Conservation (phyloP, 176 grass and related monocot species). For the Musa itinerans region DNA sequence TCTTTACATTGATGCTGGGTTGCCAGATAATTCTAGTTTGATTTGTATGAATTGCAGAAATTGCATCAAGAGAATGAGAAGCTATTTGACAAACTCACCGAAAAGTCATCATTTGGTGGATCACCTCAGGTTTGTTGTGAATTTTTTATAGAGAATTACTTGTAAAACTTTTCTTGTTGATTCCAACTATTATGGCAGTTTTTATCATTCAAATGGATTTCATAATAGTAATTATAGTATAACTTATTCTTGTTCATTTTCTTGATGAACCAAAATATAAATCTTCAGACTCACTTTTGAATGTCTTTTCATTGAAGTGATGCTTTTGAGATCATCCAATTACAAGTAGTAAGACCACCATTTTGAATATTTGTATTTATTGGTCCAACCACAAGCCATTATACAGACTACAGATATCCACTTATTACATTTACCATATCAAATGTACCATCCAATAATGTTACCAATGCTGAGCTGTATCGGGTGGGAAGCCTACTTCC, state of each 20-base stretch:
- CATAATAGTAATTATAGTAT: not conserved
- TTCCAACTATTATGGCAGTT: not conserved
- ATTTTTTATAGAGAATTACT: not conserved
- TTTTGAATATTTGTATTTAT: no score
- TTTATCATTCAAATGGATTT: not conserved
- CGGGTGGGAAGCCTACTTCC: no score
- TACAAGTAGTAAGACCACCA: no score
- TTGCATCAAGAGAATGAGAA: constrained; percentile 96
- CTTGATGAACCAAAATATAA: not conserved
- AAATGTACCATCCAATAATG: no score
- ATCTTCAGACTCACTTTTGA: not conserved
- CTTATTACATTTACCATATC: no score
- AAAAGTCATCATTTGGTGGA: constrained; percentile 62
- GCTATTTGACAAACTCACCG: constrained; percentile 76
- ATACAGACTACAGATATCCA: no score
- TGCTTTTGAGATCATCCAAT: not conserved
- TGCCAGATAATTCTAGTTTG: constrained; percentile 1
- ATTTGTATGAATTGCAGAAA: constrained; percentile 55
- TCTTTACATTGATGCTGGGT: not conserved
- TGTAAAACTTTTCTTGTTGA: not conserved
- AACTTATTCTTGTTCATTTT: not conserved
- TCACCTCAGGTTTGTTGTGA: constrained; percentile 41
- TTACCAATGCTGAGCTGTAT: no score
- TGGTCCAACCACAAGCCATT: no score
- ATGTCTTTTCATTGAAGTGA: not conserved